A percentile compares a stretch with the other conserved stretches of the same genome.
Conservation (phyloP, 1,284 basidiomycete species). For the Tylopilus sp. region DNA sequence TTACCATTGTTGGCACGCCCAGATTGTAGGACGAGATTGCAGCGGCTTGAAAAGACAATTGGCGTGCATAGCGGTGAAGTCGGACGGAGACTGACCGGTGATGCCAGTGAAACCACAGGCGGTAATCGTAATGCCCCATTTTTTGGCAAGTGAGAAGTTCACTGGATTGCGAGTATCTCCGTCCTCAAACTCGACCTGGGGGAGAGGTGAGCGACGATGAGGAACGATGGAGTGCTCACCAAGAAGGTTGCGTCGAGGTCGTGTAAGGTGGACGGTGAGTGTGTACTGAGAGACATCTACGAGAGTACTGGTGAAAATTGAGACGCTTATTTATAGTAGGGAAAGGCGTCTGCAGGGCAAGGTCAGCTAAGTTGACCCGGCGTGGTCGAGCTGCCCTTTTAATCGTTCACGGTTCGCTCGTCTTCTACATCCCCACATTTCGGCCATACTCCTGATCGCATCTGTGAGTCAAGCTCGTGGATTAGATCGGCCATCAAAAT, state of each 20-base stretch:
- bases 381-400: background rate
- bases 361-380: constrained; percentile 18
- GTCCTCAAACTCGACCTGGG: constrained; percentile 55
- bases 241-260: constrained; percentile 16
- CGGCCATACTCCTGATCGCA: constrained; percentile 3
- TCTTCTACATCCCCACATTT: constrained; percentile 10
- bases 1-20: constrained; percentile 42
- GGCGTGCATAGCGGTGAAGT: background rate
- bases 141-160: constrained; percentile 46
- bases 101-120: constrained; percentile 34
- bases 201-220: constrained; percentile 6
- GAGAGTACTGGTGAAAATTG: background rate
- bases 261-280: constrained; percentile 22
- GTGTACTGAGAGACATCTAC: constrained; percentile 14
- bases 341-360: background rate
- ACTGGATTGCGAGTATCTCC: constrained; percentile 50
- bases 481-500: constrained; percentile 16
- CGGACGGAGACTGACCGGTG: constrained; percentile 24
- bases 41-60: constrained; percentile 26
- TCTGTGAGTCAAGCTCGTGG: constrained; percentile 14
- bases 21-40: constrained; percentile 42
- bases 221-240: constrained; percentile 6
- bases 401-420: background rate
- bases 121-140: constrained; percentile 41
- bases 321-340: constrained; percentile 2